These are phyloP conservation scores for Mucuna pruriens DNA, from an alignment of 306 rosid species.

Conservation along the genomic window DNA sequence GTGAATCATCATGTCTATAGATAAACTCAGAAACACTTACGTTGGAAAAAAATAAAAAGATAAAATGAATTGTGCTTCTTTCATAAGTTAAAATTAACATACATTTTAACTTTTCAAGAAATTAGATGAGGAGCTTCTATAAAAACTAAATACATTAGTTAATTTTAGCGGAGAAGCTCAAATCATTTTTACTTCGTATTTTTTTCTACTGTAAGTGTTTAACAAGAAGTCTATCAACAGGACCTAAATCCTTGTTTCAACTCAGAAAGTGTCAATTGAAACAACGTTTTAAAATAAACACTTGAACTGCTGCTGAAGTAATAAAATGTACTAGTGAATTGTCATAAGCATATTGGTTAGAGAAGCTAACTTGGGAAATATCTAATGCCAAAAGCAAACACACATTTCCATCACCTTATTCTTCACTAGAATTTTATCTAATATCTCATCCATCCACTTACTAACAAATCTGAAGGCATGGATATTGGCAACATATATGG, in stretches of 20 bases:
- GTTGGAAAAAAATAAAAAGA: no score
- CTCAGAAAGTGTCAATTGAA: not conserved
- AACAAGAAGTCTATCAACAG: no score
- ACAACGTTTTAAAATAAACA: not conserved
- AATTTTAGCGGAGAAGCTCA: not conserved
- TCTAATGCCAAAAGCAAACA: not conserved
- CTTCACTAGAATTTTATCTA: not conserved
- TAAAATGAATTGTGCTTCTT: not conserved
- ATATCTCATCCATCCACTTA: not conserved
- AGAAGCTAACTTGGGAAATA: constrained; percentile 12
- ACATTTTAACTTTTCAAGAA: not conserved
- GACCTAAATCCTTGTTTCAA: not conserved
- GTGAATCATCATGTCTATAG: not conserved
- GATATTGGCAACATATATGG: not conserved
- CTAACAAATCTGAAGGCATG: not conserved
- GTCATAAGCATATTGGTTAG: not conserved
- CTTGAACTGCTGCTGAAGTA: not conserved
- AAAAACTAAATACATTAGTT: not conserved
- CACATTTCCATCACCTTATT: not conserved
- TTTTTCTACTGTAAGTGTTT: not conserved
- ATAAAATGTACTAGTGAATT: not conserved
- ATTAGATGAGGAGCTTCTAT: not conserved
- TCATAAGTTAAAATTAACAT: not conserved
- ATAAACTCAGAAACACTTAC: not conserved
- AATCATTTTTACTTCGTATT: not conserved